phyloP scores from a whole-genome alignment of 306 rosid genomes.

The Pterocarpus macrocarpus region DNA sequence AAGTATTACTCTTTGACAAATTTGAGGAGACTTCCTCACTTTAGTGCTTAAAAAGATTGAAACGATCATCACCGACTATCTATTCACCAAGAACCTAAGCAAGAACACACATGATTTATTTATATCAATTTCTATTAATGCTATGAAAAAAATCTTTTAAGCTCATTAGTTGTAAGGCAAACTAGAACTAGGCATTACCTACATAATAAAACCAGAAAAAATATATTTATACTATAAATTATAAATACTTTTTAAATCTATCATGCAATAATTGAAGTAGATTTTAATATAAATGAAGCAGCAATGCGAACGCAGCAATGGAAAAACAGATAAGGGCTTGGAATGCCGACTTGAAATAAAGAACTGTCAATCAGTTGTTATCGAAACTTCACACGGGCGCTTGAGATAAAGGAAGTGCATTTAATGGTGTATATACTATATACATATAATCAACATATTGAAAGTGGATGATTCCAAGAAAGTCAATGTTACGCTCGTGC shows the following conservation, averaged over 20 bases:
- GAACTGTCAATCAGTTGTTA: constrained; percentile 5
- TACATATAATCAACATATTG: constrained; percentile 17
- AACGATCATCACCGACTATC: too few species aligned
- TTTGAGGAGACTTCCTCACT: too few species aligned
- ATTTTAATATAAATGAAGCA: neutral
- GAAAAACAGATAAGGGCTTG: constrained; percentile 2
- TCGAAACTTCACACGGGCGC: constrained; percentile 32
- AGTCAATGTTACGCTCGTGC: constrained; percentile 64
- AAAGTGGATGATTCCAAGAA: constrained; percentile 30
- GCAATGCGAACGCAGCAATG: constrained; percentile 12
- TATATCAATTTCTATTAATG: too few species aligned
- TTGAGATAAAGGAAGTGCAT: constrained; percentile 33
- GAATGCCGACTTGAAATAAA: constrained; percentile 39
- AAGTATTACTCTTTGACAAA: too few species aligned
- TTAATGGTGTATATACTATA: constrained; percentile 33
- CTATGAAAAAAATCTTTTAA: too few species aligned
- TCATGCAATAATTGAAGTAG: neutral
- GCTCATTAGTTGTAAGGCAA: too few species aligned
- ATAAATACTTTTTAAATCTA: neutral
- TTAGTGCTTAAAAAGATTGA: too few species aligned
- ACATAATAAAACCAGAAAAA: too few species aligned
- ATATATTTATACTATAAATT: too few species aligned
- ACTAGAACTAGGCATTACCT: too few species aligned
- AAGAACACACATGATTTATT: too few species aligned
- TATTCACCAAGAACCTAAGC: too few species aligned